Evolutionary conservation across 2,329 filamentous ascomycete species (phyloP), one percentile per base, ranked within the genome.

Genomic region (Cryphonectria japonica): DNA sequence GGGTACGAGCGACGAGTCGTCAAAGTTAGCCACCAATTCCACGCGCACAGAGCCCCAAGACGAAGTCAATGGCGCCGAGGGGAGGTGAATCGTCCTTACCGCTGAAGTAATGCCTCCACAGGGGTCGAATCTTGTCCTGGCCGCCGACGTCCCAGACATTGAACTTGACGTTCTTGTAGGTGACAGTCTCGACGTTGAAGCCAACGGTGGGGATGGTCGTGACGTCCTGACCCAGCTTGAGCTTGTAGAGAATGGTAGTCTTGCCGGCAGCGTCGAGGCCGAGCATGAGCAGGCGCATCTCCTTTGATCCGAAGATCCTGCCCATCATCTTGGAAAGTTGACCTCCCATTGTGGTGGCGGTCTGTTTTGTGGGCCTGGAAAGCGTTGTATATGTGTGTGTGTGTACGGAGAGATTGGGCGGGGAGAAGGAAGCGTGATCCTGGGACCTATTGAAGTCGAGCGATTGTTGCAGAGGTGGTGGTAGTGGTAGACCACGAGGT

Each of bases 131-230:
- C 91, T 98, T 98, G 88, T 98, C 95, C 87, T 98, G 95, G 75
- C 95, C 95, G 83, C 95, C 95, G 72, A 98, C 95, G 86, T 98
- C 95, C 95, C 95, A 98, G 74, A 98, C 95, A 79, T 97, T 98
- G 87, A 98, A 98, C 84, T 98, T 97, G 84, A 98, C 95, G 83
- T 98, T 98, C 89, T 98, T 98, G 87, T 97, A 98, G 76, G 95
- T 97, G 78, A 98, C 95, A 5, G 94, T 97, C 87, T 98, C 95
- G 83, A 98, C 96, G 88, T 98, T 98, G 89, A 98, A 98, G 77
- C 95, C 96, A 78, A 99, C 96, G 46, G 96, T 99, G 63, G 96
- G 96, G 80, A 98, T 98, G 67, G 96, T 98, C 73, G 96, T 98
- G 78, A 98, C 95, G 80, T 97, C 95, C 87, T 98, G 94, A 83